Evolutionary conservation across 306 rosid genomes (phyloP).

Genomic region (Glycine soja): DNA sequence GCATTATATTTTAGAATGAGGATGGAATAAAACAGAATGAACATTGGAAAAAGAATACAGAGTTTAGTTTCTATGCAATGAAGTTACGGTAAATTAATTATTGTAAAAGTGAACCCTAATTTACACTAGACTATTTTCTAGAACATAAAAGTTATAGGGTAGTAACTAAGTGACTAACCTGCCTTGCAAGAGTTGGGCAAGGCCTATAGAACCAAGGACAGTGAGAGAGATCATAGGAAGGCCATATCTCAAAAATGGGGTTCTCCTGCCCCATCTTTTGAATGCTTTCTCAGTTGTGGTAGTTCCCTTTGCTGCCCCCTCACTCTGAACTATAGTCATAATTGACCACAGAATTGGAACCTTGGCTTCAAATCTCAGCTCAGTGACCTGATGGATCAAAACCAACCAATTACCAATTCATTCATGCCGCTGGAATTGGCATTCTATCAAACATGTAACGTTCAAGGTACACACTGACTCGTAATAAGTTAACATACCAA

Average conservation of each 20-base stretch:
- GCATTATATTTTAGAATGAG: constrained; percentile 39
- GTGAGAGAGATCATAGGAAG: constrained; percentile 94
- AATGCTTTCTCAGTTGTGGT: constrained; percentile 51
- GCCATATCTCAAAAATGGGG: constrained; percentile 86
- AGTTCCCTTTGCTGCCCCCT: constrained; percentile 41
- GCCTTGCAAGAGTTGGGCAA: constrained; percentile 90
- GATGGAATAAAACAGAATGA: constrained; percentile 11
- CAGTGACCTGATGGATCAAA: constrained; percentile 11
- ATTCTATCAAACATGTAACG: constrained; percentile 46
- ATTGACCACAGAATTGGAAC: constrained; percentile 15
- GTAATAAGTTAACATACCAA: not conserved
- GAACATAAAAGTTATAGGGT: not conserved
- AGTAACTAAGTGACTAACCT: constrained; percentile 53
- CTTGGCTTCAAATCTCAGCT: constrained; percentile 6
- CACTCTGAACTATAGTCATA: constrained; percentile 50
- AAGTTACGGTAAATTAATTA: too few relatives aligned
- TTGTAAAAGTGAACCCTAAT: not conserved
- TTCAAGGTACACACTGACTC: not conserved
- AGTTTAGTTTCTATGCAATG: too few relatives aligned
- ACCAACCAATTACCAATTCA: constrained; percentile 27
- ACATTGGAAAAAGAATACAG: not conserved
- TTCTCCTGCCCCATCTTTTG: constrained; percentile 77
- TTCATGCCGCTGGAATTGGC: not conserved
- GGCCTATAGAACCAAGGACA: constrained; percentile 82
- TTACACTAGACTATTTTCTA: not conserved